phyloP scores from a whole-genome alignment of 2,329 filamentous ascomycete genomes.

The Emergomyces orientalis region DNA sequence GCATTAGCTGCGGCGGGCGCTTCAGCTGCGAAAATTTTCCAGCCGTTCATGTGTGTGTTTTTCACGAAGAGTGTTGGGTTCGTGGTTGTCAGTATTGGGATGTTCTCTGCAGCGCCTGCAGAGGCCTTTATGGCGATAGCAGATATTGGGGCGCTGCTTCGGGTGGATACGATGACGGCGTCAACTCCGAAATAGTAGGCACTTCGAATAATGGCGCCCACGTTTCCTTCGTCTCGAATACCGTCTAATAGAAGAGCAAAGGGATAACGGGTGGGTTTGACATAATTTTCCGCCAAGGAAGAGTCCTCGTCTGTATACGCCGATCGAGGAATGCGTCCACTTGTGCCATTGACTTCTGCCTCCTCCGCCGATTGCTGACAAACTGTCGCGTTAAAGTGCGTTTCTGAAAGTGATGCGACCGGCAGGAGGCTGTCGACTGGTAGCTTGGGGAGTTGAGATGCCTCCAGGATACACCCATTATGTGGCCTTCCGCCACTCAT shows the following conservation, averaged over 20 bases:
- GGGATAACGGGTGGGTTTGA: constrained; percentile 25
- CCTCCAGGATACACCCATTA: constrained; percentile 81
- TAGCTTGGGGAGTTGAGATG: constrained; percentile 67
- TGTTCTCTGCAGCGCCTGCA: constrained; percentile 72
- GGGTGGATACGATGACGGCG: constrained; percentile 66
- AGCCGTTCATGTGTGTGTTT: constrained; percentile 59
- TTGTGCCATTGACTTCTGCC: constrained; percentile 58
- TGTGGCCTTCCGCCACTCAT: constrained; percentile 76
- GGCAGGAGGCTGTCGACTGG: constrained; percentile 53
- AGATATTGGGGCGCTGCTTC: constrained; percentile 64
- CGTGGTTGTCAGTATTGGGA: constrained; percentile 62
- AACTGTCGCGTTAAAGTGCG: constrained; percentile 51
- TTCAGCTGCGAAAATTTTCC: constrained; percentile 73
- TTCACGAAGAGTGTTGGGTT: constrained; percentile 62
- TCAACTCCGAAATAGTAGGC: constrained; percentile 86
- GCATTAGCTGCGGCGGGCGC: constrained; percentile 29
- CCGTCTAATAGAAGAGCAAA: constrained; percentile 37
- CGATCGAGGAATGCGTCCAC: constrained; percentile 39
- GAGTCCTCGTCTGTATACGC: neutral
- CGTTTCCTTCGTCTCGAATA: constrained; percentile 73
- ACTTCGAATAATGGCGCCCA: constrained; percentile 80
- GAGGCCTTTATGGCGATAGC: constrained; percentile 78
- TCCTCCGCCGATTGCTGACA: constrained; percentile 68
- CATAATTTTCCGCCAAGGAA: neutral
- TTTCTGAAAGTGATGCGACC: constrained; percentile 37